Evolutionary conservation across 495 filamentous ascomycete genomes (phyloP), one percentile per base, ranked within the genome.

Genomic region (Penicillium herquei): DNA sequence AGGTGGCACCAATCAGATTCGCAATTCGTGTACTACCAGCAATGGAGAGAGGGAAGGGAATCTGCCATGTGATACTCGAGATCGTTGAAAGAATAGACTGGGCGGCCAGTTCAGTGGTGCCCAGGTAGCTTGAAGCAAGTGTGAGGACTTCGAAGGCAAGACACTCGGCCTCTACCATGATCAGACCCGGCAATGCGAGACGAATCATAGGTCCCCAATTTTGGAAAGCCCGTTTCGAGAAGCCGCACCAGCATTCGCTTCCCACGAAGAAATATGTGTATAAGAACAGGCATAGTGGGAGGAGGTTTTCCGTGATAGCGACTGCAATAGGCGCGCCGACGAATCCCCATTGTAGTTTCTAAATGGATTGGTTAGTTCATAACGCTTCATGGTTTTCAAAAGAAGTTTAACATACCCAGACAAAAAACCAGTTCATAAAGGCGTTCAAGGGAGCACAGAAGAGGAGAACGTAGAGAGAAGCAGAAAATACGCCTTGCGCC

Each of bases 121-220:
- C 86, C 48, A 92, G 83, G 53, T 87, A 86, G 14, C 84, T 84
- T 0, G 87, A 82, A 7, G 83, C 81, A 11, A 94, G 76, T 0
- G 89, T 92, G 42, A 94, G 69, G 39, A 92, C 79, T 64, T 92
- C 90, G 60, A 94, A 92, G 14, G 90, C 90, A 6, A 96, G 80
- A 70, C 84, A 93, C 66, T 96, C 93, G 7, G 92, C 92, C 67
- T 94, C 87, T 1, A 98, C 88, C 90, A 96, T 96, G 40, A 95
- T 70, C 65, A 96, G 82, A 3, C 92, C 92, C 0, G 87, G 92
- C 14, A 96, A 69, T 0, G 92, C 90, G 13, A 97, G 85, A 49
- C 81, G 76, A 63, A 97, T 81, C 92, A 95, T 94, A 1, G 88
- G 89, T 6, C 83, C 81, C 92, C 92, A 96, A 68, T 95, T 96